Evolutionary conservation across 306 rosid genomes (phyloP).

Genomic region (Citrullus amarus): DNA sequence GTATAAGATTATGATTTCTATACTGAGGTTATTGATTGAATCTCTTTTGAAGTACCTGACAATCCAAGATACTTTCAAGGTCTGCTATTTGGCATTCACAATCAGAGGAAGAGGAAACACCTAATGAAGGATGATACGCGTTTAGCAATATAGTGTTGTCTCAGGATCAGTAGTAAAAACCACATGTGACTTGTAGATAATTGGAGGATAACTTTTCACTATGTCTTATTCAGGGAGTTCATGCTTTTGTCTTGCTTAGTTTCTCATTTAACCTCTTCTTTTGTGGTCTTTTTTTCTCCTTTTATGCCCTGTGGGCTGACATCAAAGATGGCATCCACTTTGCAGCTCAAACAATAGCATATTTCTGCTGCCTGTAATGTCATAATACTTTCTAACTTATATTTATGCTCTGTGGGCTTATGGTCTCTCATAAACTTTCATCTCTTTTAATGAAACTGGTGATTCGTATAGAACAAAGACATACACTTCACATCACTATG

Average conservation of each 20-base stretch:
- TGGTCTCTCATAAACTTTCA: background rate
- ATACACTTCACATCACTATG: background rate
- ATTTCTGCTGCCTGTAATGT: constrained; percentile 54
- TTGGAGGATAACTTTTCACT: background rate
- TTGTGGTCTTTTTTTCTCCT: background rate
- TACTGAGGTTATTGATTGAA: background rate
- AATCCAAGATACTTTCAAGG: constrained; percentile 69
- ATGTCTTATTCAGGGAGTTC: background rate
- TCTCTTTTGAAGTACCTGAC: constrained; percentile 34
- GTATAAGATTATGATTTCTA: background rate
- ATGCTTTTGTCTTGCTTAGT: background rate
- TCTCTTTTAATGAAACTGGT: background rate
- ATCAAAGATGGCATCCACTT: constrained; percentile 36
- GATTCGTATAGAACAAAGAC: background rate
- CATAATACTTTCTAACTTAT: constrained; percentile 19
- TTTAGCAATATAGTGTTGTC: background rate
- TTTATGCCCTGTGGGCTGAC: background rate
- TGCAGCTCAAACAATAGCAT: constrained; percentile 34
- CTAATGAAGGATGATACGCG: constrained; percentile 21
- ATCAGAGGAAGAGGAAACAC: constrained; percentile 52
- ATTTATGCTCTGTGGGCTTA: background rate
- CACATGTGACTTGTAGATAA: background rate
- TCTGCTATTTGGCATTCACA: constrained; percentile 67
- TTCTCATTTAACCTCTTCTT: background rate
- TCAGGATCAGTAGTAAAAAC: background rate